Percentiles rank a stretch among this genome's conserved stretches.
phyloP scores from a whole-genome alignment of 345 rosid genomes.

The Laguncularia racemosa region DNA sequence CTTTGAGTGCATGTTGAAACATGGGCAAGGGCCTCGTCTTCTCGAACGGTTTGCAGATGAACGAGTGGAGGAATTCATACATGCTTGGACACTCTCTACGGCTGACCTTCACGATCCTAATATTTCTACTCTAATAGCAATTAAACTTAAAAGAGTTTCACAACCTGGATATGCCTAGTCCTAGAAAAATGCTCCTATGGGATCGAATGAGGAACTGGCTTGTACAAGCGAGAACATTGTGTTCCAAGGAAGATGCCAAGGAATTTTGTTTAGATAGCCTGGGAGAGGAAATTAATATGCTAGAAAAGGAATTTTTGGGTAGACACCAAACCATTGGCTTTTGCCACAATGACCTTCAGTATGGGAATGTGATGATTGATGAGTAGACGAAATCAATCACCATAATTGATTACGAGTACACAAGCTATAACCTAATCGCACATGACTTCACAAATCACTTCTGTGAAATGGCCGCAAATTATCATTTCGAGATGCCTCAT shows the following conservation, averaged over 20 bases:
- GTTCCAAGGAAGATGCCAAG: conserved; percentile 37
- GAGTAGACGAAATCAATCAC: conserved; percentile 63
- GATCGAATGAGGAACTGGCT: conserved; percentile 68
- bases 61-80: conserved; percentile 88
- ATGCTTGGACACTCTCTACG: conserved; percentile 87
- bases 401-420: conserved; percentile 83
- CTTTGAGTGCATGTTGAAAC: conserved; percentile 81
- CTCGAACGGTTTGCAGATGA: conserved; percentile 78
- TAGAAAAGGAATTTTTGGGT: conserved; percentile 47
- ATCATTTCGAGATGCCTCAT: conserved; percentile 87
- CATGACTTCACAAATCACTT: conserved; percentile 93
- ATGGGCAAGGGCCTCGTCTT: conserved; percentile 90
- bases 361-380: conserved; percentile 91
- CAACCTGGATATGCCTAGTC: conserved; percentile 78
- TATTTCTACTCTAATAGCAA: conserved; percentile 61
- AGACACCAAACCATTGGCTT: conserved; percentile 55
- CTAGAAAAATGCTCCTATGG: conserved; percentile 54
- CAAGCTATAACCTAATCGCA: conserved; percentile 83
- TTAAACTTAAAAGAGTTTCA: conserved; percentile 83
- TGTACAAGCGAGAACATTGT: conserved; percentile 46
- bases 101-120: conserved; percentile 61
- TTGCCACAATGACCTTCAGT: conserved; percentile 92
- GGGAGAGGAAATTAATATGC: conserved; percentile 43
- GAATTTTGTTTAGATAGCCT: conserved; percentile 46
- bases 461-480: conserved; percentile 92